Evolutionary conservation across 2,329 filamentous ascomycete species (phyloP), one percentile per base, ranked within the genome.

Genomic region (Talaromyces sp.): DNA sequence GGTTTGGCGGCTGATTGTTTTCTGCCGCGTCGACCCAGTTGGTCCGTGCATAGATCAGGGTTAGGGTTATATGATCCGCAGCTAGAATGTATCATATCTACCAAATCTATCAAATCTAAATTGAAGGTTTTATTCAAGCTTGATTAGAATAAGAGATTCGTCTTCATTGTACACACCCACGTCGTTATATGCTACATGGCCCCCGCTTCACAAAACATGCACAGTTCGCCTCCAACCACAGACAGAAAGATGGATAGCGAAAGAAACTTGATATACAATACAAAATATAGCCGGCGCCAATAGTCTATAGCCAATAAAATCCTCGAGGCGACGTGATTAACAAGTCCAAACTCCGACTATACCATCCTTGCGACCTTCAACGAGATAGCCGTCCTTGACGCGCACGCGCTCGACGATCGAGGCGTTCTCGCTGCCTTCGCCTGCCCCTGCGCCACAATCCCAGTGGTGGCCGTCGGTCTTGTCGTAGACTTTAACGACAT

Each of bases 401-500:
- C 93, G 87, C 65, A 98, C 94, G 67, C 86, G 88, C 79, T 98
- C 93, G 22, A 99, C 89, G 65, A 89, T 84, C 15, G 88, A 85
- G 6, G 89, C 85, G 64, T 81, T 84, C 61, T 90, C 88, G 22
- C 88, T 86, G 66, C 89, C 89, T 11, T 80, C 77, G 2, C 84
- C 85, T 58, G 91, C 87, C 40, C 93, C 94, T 2, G 92, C 89
- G 62, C 95, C 95, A 78, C 93, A 97, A 77, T 97, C 92, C 95
- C 95, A 99, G 78, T 98, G 95, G 67, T 92, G 84, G 47, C 93
- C 93, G 75, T 99, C 95, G 2, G 92, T 89, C 84, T 98, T 98
- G 81, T 99, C 95, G 80, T 98, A 99, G 67, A 99, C 91, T 81
- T 99, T 99, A 71, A 95, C 93, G 27, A 98, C 92, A 73, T 93